phyloP scores from a whole-genome alignment of 106 monocot species.

The Hemerocallis citrina region DNA sequence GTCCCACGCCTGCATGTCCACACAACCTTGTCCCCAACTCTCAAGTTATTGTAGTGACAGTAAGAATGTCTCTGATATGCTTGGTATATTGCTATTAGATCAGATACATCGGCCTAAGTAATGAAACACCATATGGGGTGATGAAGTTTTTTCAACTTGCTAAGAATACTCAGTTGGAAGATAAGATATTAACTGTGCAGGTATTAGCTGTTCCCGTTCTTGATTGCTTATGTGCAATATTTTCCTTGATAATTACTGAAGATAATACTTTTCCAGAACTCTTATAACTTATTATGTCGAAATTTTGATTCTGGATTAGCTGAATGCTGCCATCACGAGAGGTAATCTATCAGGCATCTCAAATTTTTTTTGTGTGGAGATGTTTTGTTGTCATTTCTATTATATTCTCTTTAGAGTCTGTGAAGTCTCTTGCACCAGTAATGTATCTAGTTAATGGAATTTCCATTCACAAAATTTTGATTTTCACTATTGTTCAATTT shows the following conservation, averaged over 20 bases:
- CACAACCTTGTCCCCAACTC: no score
- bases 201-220: slow-evolving; percentile 15
- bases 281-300: slow-evolving; percentile 82
- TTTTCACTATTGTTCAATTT: no score
- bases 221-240: no score
- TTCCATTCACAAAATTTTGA: no score
- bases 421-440: no score
- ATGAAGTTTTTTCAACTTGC: slow-evolving; percentile 88
- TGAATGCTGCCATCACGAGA: slow-evolving; percentile 97
- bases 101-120: slow-evolving; percentile 87
- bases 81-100: slow-evolving; percentile 38
- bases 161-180: slow-evolving; percentile 18
- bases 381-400: no score
- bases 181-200: slow-evolving; percentile 66
- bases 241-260: not conserved
- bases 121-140: slow-evolving; percentile 92
- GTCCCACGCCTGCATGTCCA: no score
- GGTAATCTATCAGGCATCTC: slow-evolving; percentile 25
- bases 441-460: no score
- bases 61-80: not conserved
- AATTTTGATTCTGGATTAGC: slow-evolving; percentile 86
- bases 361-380: no score
- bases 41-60: no score
- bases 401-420: no score
- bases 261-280: slow-evolving; percentile 36